Evolutionary conservation across 192 early-diverging fungal genomes (phyloP), one percentile per base, ranked within the genome.

Genomic region (Mortierella alpina): DNA sequence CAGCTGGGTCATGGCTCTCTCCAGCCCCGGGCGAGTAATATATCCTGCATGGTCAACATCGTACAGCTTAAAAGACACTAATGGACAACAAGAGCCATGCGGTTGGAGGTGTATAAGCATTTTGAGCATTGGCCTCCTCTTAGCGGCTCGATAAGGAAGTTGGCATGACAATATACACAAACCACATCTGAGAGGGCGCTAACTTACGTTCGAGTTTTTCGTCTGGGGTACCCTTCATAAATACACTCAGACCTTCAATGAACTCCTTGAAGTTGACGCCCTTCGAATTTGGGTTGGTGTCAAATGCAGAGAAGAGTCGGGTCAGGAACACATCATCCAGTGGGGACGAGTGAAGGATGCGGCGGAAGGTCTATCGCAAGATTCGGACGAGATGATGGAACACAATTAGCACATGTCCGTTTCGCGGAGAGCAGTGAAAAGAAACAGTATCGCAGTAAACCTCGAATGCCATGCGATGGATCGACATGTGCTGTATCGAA

Each of bases 61-160:
- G 79, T 95, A 95, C 50, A 95, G 70, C 66, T 88, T 86, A 82
- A 95, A 95, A 5, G 91, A 92, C 60, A 95, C 93, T 95, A 76
- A 15, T 51, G n/a, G 11, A 53, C 42, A 66, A 17, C 15, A 68
- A 58, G 17, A 22, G 8, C 48, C 31, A 31, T 31, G 31, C 31
- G 31, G 31, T 31, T 31, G 31, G 31, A 31, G 3, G 1, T 31
- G 31, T 31, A 31, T 31, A 31, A 31, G 31, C 31, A 31, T 31
- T 31, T 68, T 68, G 58, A 59, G 66, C 66, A 68, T 68, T 59
- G 66, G 47, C 66, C 66, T 31, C 66, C 66, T 31, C 66, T 58
- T 1, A 48, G 12, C 54, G 62, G 22, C 15, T 6, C 17, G 50
- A n/a, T 51, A n/a, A 15, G 50, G 50, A 4, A 15, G 50, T 51